Evolutionary conservation across 2,329 filamentous ascomycete species (phyloP).

Genomic region (Magnaporthales sp.): DNA sequence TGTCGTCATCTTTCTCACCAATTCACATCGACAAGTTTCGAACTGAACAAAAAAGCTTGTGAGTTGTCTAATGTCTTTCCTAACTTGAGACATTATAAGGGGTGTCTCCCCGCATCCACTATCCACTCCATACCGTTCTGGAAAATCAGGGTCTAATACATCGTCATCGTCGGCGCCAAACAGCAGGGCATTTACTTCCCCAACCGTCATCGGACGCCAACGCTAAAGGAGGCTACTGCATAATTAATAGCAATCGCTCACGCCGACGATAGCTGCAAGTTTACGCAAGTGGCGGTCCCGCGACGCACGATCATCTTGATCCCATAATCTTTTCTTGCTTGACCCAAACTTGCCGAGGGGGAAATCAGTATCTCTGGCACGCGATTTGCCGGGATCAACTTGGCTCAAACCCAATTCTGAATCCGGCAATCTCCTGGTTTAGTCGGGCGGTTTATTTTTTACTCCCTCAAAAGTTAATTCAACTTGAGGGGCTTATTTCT

Average conservation of each 20-base stretch:
- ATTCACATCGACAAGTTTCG: not conserved
- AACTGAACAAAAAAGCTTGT: not conserved
- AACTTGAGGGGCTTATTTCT: not conserved
- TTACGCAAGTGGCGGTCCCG: not conserved
- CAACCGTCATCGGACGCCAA: not conserved
- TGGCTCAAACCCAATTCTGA: not conserved
- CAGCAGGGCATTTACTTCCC: not conserved
- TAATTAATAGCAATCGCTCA: not conserved
- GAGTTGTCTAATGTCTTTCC: not conserved
- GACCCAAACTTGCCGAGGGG: not conserved
- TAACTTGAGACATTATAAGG: not conserved
- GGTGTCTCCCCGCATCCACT: not conserved
- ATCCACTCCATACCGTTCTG: not conserved
- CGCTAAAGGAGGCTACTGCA: not conserved
- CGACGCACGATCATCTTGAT: not conserved
- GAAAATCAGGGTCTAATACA: not conserved
- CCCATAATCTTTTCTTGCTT: not conserved
- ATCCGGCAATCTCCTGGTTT: not conserved
- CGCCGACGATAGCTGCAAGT: not conserved
- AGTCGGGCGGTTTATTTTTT: not conserved
- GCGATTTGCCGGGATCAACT: not conserved
- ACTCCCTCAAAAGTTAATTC: not conserved
- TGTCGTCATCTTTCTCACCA: not conserved
- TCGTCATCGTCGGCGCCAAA: not conserved
- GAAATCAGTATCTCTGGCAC: not conserved